These are phyloP conservation scores for Lachnellula cervina DNA, from an alignment of 2,329 filamentous ascomycete species.

Conservation along the genomic window DNA sequence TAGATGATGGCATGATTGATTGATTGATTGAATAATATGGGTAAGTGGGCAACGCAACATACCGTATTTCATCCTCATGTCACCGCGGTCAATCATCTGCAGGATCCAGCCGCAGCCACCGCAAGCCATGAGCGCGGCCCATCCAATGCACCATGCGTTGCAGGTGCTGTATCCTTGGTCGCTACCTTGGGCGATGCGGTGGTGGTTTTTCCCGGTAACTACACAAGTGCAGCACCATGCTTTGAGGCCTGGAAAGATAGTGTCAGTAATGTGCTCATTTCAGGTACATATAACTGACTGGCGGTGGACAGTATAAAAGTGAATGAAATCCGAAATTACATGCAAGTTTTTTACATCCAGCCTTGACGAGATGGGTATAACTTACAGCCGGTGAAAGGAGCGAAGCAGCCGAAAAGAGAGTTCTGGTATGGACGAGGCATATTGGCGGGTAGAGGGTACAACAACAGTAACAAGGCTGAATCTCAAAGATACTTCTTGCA, in stretches of 20 bases:
- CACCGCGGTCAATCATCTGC: conserved; percentile 6
- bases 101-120: conserved; percentile 3
- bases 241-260: conserved; percentile 2
- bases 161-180: not conserved
- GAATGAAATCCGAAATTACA: not conserved
- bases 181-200: not conserved
- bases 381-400: conserved; percentile 5
- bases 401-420: conserved; percentile 6
- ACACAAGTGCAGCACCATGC: conserved; percentile 7
- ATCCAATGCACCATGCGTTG: conserved; percentile 8
- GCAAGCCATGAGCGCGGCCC: not conserved
- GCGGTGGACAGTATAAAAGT: not conserved
- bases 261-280: no score
- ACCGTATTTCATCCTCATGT: conserved; percentile 7
- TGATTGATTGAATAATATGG: not conserved
- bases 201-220: conserved; percentile 6
- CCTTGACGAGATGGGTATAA: not conserved
- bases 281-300: no score
- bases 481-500: not conserved
- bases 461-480: not conserved
- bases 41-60: not conserved
- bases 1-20: not conserved
- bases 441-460: not conserved
- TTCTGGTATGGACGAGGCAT: conserved; percentile 8
- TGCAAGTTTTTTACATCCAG: not conserved